Evolutionary conservation across 495 filamentous ascomycete species (phyloP).

Genomic region (Arthonia radiata): DNA sequence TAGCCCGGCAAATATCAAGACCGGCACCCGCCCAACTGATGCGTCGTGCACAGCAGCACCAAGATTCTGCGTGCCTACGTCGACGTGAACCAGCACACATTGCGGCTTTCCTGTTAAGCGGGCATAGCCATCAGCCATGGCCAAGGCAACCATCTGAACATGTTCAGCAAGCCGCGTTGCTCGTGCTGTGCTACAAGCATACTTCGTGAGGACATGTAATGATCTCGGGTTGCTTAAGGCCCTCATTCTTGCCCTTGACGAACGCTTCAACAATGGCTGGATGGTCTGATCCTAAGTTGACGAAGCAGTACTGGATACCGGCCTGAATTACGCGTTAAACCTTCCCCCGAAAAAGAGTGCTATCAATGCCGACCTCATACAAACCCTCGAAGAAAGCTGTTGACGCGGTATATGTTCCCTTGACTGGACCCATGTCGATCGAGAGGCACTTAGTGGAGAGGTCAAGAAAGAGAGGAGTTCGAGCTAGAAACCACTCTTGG

Average conservation of each 20-base stretch:
- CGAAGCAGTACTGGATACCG: slow-evolving; percentile 73
- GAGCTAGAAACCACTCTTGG: no score
- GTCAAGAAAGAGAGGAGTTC: no score
- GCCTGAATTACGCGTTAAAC: slow-evolving; percentile 22
- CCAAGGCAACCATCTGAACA: slow-evolving; percentile 78
- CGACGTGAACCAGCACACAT: slow-evolving; percentile 84
- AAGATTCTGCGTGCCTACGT: slow-evolving; percentile 82
- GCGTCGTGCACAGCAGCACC: slow-evolving; percentile 87
- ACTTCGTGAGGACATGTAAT: slow-evolving; percentile 89
- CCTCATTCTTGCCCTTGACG: slow-evolving; percentile 55
- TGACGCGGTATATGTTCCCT: slow-evolving; percentile 55
- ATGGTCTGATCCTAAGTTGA: slow-evolving; percentile 88
- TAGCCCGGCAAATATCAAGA: slow-evolving; percentile 77
- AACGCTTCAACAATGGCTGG: slow-evolving; percentile 90
- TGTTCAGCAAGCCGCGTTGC: slow-evolving; percentile 2
- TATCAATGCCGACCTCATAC: slow-evolving; percentile 36
- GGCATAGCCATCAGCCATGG: slow-evolving; percentile 89
- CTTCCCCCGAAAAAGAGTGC: neutral
- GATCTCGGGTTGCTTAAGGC: slow-evolving; percentile 40
- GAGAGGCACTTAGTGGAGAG: no score
- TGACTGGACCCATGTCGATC: no score
- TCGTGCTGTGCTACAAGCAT: slow-evolving; percentile 3
- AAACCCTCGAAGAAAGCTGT: slow-evolving; percentile 90
- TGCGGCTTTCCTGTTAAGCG: slow-evolving; percentile 68
- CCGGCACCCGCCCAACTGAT: slow-evolving; percentile 58